phyloP scores from a whole-genome alignment of 176 grass and related monocot species.

The Oryza rufipogon region DNA sequence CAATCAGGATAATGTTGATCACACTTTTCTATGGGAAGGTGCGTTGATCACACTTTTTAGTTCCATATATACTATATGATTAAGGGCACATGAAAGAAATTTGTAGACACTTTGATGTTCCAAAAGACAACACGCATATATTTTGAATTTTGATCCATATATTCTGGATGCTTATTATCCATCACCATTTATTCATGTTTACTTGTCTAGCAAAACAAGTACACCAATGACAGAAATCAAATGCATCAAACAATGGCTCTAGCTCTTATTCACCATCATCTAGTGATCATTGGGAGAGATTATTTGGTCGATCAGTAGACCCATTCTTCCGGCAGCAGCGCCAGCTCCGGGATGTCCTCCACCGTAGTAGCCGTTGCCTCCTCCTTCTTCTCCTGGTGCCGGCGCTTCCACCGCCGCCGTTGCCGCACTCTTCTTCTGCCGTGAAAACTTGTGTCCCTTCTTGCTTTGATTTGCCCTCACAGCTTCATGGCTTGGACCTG shows the following conservation, averaged over 20 bases:
- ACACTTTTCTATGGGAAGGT: background rate
- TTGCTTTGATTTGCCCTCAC: background rate
- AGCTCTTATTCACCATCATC: background rate
- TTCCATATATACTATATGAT: background rate
- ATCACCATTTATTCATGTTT: background rate
- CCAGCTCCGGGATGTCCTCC: background rate
- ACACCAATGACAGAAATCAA: background rate
- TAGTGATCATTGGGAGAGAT: background rate
- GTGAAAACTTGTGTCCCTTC: background rate
- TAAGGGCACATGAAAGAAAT: background rate
- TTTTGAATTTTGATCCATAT: background rate
- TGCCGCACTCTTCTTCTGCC: background rate
- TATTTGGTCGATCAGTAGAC: slow-evolving; percentile 8
- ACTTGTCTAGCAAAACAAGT: background rate
- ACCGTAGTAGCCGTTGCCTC: background rate
- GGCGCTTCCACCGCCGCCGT: too few species aligned
- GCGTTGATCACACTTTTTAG: background rate
- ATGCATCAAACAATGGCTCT: background rate
- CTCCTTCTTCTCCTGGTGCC: background rate
- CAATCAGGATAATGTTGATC: background rate
- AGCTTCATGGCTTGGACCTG: background rate
- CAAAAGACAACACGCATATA: too few species aligned
- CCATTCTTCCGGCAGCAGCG: slow-evolving; percentile 39
- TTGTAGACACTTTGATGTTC: background rate
- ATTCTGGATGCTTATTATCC: background rate